Base-by-base conservation (phyloP, 1,284 basidiomycete species). In the Moesziomyces sp. region DNA sequence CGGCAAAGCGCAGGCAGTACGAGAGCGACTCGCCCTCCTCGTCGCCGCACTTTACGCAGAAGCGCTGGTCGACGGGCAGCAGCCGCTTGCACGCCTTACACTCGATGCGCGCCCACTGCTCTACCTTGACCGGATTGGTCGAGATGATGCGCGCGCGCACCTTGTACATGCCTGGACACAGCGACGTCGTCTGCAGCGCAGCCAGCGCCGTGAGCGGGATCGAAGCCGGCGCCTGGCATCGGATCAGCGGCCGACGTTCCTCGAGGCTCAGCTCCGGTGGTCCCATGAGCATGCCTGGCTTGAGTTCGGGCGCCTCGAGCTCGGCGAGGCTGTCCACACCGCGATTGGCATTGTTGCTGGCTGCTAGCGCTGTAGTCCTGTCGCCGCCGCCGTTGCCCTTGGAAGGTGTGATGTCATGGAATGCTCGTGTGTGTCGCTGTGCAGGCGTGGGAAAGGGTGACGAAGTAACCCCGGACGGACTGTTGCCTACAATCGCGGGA, bases 41-140 rank as follows among this genome's bases (percentile, higher is more conserved):
- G 28, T 76, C 69, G 7, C 52, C 65, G 46, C 74, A 76, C 35
- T 46, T 60, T 52, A 47, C 43, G 58, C 74, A 76, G 58, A 76
- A 76, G 21, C 61, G 58, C 40, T 73, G 52, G 18, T 72, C 69
- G 26, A 56, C 28, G 3, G 74, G 74, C 1, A 76, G 23, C 13
- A 71, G 46, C 3, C 61, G 50, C 21, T 67, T 62, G 53, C 68
- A 72, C 2, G 68, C 47, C 19, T 51, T 55, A 58, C 74, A 76
- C 46, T 71, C 69, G 35, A 60, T 38, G 3, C 74, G 53, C 9
- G 58, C 74, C 69, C 68, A 72, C 21, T 65, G 54, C 30, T 68
- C 60, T 23, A 69, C 52, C 46, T 60, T 65, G 52, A 42, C 42
- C 16, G 68, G 68, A 14, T 67, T 58, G 49, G 69, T 65, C 47